phyloP scores from a whole-genome alignment of 352 stramenopile species.

The Plasmopara viticola region DNA sequence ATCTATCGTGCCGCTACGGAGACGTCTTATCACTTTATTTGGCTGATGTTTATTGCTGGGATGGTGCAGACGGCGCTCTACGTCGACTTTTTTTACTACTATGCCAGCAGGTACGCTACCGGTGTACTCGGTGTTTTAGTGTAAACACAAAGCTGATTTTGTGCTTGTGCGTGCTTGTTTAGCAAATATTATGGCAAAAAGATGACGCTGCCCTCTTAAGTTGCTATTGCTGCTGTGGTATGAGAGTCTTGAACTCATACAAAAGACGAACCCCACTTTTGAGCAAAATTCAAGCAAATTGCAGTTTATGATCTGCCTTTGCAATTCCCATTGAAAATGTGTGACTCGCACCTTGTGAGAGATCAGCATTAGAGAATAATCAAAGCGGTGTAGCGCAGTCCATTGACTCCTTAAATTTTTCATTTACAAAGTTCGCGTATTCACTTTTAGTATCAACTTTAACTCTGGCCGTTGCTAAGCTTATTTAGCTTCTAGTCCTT shows the following conservation, averaged over 20 bases:
- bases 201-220: slow-evolving; percentile 84
- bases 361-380: too few species aligned
- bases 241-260: background rate
- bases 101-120: slow-evolving; percentile 80
- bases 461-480: slow-evolving; percentile 4
- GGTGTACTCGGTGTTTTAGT: too few species aligned
- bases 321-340: background rate
- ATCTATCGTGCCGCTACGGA: slow-evolving; percentile 96
- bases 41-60: slow-evolving; percentile 97
- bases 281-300: slow-evolving; percentile 1
- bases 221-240: slow-evolving; percentile 9
- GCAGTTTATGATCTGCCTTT: slow-evolving; percentile 1
- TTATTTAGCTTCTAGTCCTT: slow-evolving; percentile 19
- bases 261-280: background rate
- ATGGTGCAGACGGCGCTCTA: slow-evolving; percentile 99
- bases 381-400: background rate
- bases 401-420: slow-evolving; percentile 9
- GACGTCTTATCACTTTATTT: slow-evolving; percentile 96
- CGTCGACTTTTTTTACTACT: slow-evolving; percentile 99
- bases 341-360: too few species aligned
- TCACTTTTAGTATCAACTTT: background rate
- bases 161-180: slow-evolving; percentile 3
- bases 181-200: slow-evolving; percentile 90
- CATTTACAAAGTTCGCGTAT: slow-evolving; percentile 13
- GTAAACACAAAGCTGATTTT: background rate